Evolutionary conservation across 1,139 yeast species (phyloP).

Genomic region (Lizanozyma gosingica): DNA sequence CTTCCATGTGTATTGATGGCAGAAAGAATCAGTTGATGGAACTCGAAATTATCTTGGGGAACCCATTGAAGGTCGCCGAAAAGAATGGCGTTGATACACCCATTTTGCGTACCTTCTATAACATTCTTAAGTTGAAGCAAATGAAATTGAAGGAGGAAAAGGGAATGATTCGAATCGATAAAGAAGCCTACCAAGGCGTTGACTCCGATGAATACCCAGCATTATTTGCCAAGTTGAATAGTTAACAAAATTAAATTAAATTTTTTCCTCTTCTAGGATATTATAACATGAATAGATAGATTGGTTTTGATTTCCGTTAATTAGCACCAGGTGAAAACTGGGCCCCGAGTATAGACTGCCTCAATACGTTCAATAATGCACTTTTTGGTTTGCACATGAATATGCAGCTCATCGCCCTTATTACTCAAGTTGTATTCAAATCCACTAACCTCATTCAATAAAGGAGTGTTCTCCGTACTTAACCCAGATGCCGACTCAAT

Average conservation of each 20-base stretch:
- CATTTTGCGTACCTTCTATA: constrained; percentile 32
- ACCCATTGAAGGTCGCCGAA: constrained; percentile 54
- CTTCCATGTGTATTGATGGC: constrained; percentile 68
- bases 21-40: constrained; percentile 66
- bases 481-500: too few relatives aligned
- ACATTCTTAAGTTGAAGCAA: constrained; percentile 30
- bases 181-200: constrained; percentile 17
- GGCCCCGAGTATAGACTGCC: constrained; percentile 47
- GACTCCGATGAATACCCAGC: constrained; percentile 23
- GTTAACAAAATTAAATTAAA: too few relatives aligned
- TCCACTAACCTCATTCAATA: constrained; percentile 7
- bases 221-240: constrained; percentile 10
- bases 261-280: too few relatives aligned
- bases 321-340: constrained; percentile 66
- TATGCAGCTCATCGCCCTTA: constrained; percentile 1
- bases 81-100: constrained; percentile 52
- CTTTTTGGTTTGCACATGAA: constrained; percentile 17
- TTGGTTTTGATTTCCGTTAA: background rate
- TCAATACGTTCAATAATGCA: constrained; percentile 59
- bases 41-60: constrained; percentile 63
- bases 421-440: constrained; percentile 13
- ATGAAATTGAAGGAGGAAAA: constrained; percentile 45
- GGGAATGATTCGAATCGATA: constrained; percentile 30
- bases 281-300: background rate
- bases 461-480: constrained; percentile 5